These are phyloP conservation scores for Agrocybe pediades DNA, from an alignment of 768 basidiomycete genomes.

Conservation along the genomic window DNA sequence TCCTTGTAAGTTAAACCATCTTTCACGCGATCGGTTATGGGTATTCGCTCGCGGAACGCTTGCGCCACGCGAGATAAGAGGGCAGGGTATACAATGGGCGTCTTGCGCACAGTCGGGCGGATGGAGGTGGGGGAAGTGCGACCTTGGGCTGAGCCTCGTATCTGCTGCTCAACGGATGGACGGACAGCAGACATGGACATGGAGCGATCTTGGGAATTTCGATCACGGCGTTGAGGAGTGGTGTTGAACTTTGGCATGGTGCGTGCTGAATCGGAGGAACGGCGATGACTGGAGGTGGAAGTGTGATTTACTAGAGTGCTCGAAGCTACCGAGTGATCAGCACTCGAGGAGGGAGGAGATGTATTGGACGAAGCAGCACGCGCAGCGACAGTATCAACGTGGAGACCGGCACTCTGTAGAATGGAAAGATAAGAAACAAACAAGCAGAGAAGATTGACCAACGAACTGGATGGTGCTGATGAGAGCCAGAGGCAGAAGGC, in stretches of 20 bases:
- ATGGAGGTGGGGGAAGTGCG: constrained; percentile 41
- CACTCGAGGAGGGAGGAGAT: constrained; percentile 25
- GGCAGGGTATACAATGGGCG: constrained; percentile 92
- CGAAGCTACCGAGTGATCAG: constrained; percentile 37
- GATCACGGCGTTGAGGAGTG: constrained; percentile 56
- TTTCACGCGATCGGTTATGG: constrained; percentile 79
- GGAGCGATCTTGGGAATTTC: constrained; percentile 65
- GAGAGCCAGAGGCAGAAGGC: constrained; percentile 25
- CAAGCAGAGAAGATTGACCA: constrained; percentile 9
- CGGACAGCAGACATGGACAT: constrained; percentile 75
- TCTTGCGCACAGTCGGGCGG: constrained; percentile 47
- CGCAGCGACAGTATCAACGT: constrained; percentile 56
- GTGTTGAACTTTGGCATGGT: constrained; percentile 50
- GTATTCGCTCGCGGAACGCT: constrained; percentile 85
- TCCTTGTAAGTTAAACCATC: constrained; percentile 97
- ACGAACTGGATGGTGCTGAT: constrained; percentile 22
- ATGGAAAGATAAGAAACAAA: constrained; percentile 8
- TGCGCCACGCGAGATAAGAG: constrained; percentile 92
- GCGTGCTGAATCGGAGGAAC: constrained; percentile 72
- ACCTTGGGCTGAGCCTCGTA: constrained; percentile 24
- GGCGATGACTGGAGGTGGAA: constrained; percentile 39
- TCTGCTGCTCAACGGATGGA: constrained; percentile 36
- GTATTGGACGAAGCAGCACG: constrained; percentile 42
- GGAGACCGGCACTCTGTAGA: constrained; percentile 47
- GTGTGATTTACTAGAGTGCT: constrained; percentile 35